Evolutionary conservation across 1,284 basidiomycete genomes (phyloP), one percentile per base, ranked within the genome.

Genomic region (Kwoniella shivajii): DNA sequence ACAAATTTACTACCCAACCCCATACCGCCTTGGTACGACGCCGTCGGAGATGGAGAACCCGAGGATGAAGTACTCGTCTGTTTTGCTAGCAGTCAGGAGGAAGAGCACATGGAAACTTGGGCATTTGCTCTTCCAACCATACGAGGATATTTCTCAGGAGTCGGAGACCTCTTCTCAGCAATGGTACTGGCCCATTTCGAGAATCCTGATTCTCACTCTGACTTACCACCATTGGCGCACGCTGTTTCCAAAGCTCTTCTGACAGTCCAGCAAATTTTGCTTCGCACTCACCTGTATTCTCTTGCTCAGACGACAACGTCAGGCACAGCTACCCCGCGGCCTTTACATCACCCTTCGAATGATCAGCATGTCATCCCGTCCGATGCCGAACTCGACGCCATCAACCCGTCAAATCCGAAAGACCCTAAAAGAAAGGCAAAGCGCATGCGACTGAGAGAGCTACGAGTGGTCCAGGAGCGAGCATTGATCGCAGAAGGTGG

Each of bases 91-190:
- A 4, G 92, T 88, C n/a, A 83, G 50, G 38, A 22, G 52, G 13
- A 69, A 24, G 46, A 64, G 41, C 29, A 69, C 3, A 73, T 80
- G 37, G 63, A 69, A 16, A 77, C 94, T 18, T 84, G 89, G 75
- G 85, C 86, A 0, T 84, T 86, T 64, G 83, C 82, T 42, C 86
- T 98, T 10, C 88, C 90, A 0, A 84, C 88, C 39, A 84, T 97
- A 26, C 85, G 88, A 20, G 92, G 92, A 9, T 96, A 97, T 79
- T 99, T 95, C 75, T 90, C 90, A 10, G 96, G 95, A 26, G 94
- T 97, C 2, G 96, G 95, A 13, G 95, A 99, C 74, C 84, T 98
- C 50, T 99, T 99, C 80, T 93, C 94, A 2, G 91, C 96, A 0
- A 85, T 99, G 52, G 85, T 94, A 16, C 81, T 96, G 0, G 95